These are phyloP conservation scores for Euphrasia confusa DNA, from an alignment of 257 asterid species.

Conservation along the genomic window DNA sequence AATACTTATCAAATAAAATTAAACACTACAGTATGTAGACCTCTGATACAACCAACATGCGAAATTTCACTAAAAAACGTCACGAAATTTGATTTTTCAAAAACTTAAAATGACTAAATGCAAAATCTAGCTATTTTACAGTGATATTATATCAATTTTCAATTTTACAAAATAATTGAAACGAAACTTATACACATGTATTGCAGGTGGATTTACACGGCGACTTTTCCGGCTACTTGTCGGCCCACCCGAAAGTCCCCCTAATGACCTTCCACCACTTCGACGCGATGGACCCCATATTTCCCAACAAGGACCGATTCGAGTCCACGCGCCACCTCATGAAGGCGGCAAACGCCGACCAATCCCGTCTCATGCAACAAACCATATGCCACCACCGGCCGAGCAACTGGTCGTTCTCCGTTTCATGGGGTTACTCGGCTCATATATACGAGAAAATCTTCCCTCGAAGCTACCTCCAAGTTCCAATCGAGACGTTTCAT, in stretches of 20 bases:
- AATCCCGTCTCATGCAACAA: constrained; percentile 51
- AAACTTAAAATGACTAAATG: too few species aligned
- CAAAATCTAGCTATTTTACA: too few species aligned
- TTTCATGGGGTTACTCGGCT: constrained; percentile 51
- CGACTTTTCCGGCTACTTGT: constrained; percentile 48
- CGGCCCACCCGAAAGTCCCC: constrained; percentile 49
- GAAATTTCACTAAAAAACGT: too few species aligned
- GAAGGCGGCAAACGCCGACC: constrained; percentile 49
- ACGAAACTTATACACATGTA: not conserved
- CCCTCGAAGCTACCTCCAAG: constrained; percentile 45
- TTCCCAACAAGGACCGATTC: constrained; percentile 40
- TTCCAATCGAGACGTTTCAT: constrained; percentile 43
- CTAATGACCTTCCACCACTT: constrained; percentile 59
- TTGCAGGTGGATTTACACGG: constrained; percentile 45
- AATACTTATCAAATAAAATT: too few species aligned
- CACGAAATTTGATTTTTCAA: too few species aligned
- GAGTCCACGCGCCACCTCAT: constrained; percentile 54
- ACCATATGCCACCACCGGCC: constrained; percentile 43
- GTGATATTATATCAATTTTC: too few species aligned
- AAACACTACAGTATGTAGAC: too few species aligned
- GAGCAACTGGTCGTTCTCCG: constrained; percentile 44
- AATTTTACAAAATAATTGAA: not conserved
- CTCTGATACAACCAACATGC: too few species aligned
- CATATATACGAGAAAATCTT: constrained; percentile 44
- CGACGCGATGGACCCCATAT: constrained; percentile 44